These are phyloP conservation scores for Arctium minus DNA, from an alignment of 129 eudicot genomes.

Conservation along the genomic window DNA sequence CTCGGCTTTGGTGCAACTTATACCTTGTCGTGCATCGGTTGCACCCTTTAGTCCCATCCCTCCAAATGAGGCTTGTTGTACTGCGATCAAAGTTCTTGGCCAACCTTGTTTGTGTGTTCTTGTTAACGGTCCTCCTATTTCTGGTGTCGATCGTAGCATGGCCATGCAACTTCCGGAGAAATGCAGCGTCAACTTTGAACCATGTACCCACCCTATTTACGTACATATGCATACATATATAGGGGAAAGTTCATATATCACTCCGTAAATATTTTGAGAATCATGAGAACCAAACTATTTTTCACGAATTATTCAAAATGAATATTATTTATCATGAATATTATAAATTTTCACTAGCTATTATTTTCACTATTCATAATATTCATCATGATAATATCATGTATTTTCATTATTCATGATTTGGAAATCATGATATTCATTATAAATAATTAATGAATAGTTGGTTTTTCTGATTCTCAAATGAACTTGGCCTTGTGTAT, in stretches of 20 bases:
- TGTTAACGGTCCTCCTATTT: conserved; percentile 88
- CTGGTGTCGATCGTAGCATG: conserved; percentile 92
- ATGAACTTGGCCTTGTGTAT: not conserved
- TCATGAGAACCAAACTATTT: not conserved
- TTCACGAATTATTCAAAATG: not conserved
- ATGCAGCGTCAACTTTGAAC: conserved; percentile 79
- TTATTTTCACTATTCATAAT: too few species aligned
- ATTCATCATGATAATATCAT: too few species aligned
- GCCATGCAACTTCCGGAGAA: conserved; percentile 93
- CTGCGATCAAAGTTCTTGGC: conserved; percentile 69
- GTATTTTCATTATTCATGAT: too few species aligned
- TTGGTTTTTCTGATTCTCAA: not conserved
- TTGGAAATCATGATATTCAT: too few species aligned
- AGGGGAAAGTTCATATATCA: not conserved
- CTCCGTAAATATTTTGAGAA: not conserved
- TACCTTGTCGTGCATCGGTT: conserved; percentile 86
- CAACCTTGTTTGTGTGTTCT: conserved; percentile 93
- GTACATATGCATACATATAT: not conserved
- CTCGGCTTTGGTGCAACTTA: conserved; percentile 84
- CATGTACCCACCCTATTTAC: conserved; percentile 45
- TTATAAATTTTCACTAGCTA: not conserved
- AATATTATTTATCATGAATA: not conserved
- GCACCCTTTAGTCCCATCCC: conserved; percentile 82
- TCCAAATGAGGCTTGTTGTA: conserved; percentile 81
- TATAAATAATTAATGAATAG: not conserved